Conservation (phyloP, 129 eudicot genomes). For the Calendula officinalis region DNA sequence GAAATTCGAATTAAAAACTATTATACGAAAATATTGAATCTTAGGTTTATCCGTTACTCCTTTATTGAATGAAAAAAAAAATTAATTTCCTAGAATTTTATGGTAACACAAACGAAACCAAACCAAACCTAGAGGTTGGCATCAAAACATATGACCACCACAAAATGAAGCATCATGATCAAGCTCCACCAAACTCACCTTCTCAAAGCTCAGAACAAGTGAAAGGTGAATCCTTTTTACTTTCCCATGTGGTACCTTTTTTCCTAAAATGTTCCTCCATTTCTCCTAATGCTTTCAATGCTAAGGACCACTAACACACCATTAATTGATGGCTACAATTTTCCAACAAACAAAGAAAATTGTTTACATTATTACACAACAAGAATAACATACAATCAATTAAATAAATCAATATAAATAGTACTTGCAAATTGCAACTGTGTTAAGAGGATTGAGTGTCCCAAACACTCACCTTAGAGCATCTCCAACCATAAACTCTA, state of each 20-base stretch:
- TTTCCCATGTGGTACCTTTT: slow-evolving; percentile 44
- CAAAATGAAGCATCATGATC: slow-evolving; percentile 29
- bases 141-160: slow-evolving; percentile 35
- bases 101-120: slow-evolving; percentile 5
- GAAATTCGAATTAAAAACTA: background rate
- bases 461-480: too few species aligned
- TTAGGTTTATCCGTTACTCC: background rate
- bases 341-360: slow-evolving; percentile 2
- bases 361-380: background rate
- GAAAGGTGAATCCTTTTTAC: slow-evolving; percentile 33
- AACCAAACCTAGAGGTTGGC: slow-evolving; percentile 18
- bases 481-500: too few species aligned
- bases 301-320: slow-evolving; percentile 39
- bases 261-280: slow-evolving; percentile 34
- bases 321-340: slow-evolving; percentile 20
- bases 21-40: background rate
- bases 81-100: background rate
- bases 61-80: background rate
- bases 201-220: slow-evolving; percentile 29
- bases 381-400: slow-evolving; percentile 2
- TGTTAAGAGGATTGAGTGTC: too few species aligned
- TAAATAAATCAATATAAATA: background rate
- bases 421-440: slow-evolving; percentile 2
- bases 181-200: slow-evolving; percentile 36
- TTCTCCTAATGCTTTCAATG: slow-evolving; percentile 32